Evolutionary conservation across 1,284 basidiomycete species (phyloP).

Genomic region (Flammula alnicola): DNA sequence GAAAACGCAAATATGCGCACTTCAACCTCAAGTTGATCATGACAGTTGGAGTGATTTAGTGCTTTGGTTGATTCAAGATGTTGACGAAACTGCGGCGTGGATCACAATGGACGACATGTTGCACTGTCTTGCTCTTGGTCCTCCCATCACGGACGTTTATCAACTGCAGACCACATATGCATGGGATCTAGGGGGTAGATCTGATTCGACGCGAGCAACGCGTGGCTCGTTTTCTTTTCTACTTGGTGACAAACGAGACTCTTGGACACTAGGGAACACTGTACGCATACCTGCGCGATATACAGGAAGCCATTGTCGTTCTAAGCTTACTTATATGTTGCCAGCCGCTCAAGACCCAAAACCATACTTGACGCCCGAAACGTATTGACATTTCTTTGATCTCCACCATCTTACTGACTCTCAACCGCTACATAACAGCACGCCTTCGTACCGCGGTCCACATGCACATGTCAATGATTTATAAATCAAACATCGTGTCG

Average conservation of each 20-base stretch:
- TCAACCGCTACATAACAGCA: slow-evolving; percentile 8
- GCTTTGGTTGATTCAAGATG: slow-evolving; percentile 5
- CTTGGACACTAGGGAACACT: too few relatives aligned
- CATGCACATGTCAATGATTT: slow-evolving; percentile 24
- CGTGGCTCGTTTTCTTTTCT: too few relatives aligned
- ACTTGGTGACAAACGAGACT: too few relatives aligned
- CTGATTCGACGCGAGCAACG: too few relatives aligned
- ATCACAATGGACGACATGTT: slow-evolving; percentile 4
- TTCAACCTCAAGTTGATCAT: neutral
- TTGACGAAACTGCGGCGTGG: slow-evolving; percentile 6
- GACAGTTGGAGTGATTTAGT: slow-evolving; percentile 8
- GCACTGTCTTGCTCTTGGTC: slow-evolving; percentile 10
- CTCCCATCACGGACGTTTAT: slow-evolving; percentile 17
- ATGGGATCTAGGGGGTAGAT: too few relatives aligned
- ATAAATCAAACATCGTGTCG: slow-evolving; percentile 19
- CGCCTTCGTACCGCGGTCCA: slow-evolving; percentile 25
- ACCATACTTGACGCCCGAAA: slow-evolving; percentile 1
- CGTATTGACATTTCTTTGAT: slow-evolving; percentile 3
- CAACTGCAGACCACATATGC: slow-evolving; percentile 9
- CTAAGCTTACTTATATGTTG: too few relatives aligned
- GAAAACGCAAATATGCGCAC: neutral
- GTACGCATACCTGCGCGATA: too few relatives aligned
- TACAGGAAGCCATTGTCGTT: too few relatives aligned
- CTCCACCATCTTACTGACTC: too few relatives aligned
- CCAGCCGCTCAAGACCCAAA: neutral